A percentile compares a stretch with the other conserved stretches of the same genome.
Conservation (phyloP, 768 basidiomycete genomes). For the Termitomyces sp. region DNA sequence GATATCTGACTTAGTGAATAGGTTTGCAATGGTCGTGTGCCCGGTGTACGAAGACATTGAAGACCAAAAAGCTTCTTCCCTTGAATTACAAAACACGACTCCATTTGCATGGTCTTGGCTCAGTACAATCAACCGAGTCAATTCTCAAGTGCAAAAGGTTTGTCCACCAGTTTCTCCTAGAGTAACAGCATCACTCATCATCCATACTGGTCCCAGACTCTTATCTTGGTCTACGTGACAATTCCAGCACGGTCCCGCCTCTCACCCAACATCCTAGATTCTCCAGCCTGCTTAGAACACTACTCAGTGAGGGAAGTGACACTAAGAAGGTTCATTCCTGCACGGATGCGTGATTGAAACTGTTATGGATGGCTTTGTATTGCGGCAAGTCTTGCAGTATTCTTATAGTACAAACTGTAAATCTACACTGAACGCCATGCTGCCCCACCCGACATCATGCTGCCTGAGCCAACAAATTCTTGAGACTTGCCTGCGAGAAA, state of each 20-base stretch:
- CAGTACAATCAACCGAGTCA: conserved; percentile 94
- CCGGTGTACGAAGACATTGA: conserved; percentile 85
- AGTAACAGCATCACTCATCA: not conserved
- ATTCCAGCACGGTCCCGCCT: conserved; percentile 75
- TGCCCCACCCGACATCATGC: not conserved
- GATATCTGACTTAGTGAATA: conserved; percentile 24
- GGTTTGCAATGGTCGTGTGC: conserved; percentile 88
- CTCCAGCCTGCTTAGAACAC: conserved; percentile 71
- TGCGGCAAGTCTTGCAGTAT: conserved; percentile 1
- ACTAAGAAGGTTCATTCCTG: conserved; percentile 83
- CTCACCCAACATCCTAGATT: conserved; percentile 46
- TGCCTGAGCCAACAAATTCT: not conserved
- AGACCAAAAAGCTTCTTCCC: conserved; percentile 65
- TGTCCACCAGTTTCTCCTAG: not conserved
- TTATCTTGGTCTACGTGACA: conserved; percentile 87
- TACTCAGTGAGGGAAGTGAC: conserved; percentile 86
- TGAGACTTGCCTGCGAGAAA: conserved; percentile 6
- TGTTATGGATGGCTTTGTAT: not conserved
- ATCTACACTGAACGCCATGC: conserved; percentile 1
- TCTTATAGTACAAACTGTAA: conserved; percentile 7
- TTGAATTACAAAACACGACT: conserved; percentile 58
- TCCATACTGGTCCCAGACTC: conserved; percentile 56
- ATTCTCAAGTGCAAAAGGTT: conserved; percentile 96
- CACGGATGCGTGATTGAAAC: conserved; percentile 82
- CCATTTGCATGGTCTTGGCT: conserved; percentile 95